A percentile compares a stretch with the other conserved stretches of the same genome.
These are phyloP conservation scores for Discostella stelligera DNA, from an alignment of 352 stramenopile species.

Conservation along the genomic window DNA sequence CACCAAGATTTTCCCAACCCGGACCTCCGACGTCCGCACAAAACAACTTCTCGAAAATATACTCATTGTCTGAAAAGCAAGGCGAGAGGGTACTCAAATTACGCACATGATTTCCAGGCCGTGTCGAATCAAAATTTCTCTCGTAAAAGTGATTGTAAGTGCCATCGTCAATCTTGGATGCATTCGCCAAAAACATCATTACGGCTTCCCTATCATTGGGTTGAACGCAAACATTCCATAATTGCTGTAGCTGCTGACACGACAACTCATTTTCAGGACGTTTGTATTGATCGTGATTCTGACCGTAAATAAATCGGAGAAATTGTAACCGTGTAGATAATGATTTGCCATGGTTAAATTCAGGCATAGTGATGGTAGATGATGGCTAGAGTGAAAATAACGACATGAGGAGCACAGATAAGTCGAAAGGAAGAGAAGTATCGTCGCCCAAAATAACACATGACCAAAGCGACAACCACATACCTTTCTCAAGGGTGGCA, in stretches of 20 bases:
- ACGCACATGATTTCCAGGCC: conserved; percentile 38
- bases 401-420: neutral
- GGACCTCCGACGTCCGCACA: conserved; percentile 53
- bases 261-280: conserved; percentile 28
- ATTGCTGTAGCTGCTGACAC: conserved; percentile 51
- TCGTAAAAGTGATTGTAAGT: conserved; percentile 15
- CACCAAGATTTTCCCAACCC: conserved; percentile 60
- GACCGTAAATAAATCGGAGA: conserved; percentile 73
- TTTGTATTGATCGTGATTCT: conserved; percentile 9
- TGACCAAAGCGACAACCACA: conserved; percentile 9
- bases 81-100: conserved; percentile 51
- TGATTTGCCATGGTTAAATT: conserved; percentile 51
- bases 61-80: conserved; percentile 67
- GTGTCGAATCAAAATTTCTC: neutral
- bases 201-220: conserved; percentile 67
- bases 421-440: neutral
- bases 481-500: conserved; percentile 49
- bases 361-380: conserved; percentile 29
- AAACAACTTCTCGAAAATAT: conserved; percentile 77
- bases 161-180: conserved; percentile 44
- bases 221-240: conserved; percentile 72
- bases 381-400: conserved; percentile 28
- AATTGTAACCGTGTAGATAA: conserved; percentile 67
- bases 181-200: conserved; percentile 78
- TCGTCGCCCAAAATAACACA: neutral